Evolutionary conservation across 768 basidiomycete species (phyloP), one percentile per base, ranked within the genome.

Genomic region (Lentinula edodes): DNA sequence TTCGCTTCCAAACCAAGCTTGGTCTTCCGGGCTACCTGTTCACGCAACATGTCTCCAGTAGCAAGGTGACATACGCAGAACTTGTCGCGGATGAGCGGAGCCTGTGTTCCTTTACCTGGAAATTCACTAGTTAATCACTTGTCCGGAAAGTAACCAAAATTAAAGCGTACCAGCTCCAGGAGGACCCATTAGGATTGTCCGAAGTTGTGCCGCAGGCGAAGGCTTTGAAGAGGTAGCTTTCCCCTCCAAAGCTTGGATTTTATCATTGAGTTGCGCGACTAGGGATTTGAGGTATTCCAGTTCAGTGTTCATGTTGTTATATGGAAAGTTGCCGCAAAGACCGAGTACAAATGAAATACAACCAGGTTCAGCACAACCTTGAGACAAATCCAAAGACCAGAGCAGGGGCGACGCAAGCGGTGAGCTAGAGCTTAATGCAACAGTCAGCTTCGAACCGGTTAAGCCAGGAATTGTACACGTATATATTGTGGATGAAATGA

Each of bases 21-120:
- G 4, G 97, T 97, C 78, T 95, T 90, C 72, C 87, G 74, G 39
- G 86, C 70, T 63, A 99, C 94, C 74, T 99, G 94, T 65, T 94
- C 92, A 54, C 97, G 90, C 61, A 99, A 83, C 94, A 99, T 96
- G 79, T 99, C 97, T 18, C 97, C 97, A 35, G 97, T 99, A 28
- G 97, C 96, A 67, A 99, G 80, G 78, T 99, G 97, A 80, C 97
- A 99, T 50, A 99, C 86, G 71, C 94, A 95, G 80, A 91, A 99
- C 70, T 91, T 84, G 64, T 93, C 88, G 57, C 89, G 87, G 78
- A 99, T 95, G 72, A 81, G 84, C 5, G 97, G 96, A 0, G 95
- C 97, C 75, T 99, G 97, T 2, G 97, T 99, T 32, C 97, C 97
- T 82, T 99, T 99, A 66, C 96, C 96, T 97, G 70, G 34, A 61